Evolutionary conservation across 192 early-diverging fungal species (phyloP), one percentile per base, ranked within the genome.

Genomic region (Backusella tarrabulga): DNA sequence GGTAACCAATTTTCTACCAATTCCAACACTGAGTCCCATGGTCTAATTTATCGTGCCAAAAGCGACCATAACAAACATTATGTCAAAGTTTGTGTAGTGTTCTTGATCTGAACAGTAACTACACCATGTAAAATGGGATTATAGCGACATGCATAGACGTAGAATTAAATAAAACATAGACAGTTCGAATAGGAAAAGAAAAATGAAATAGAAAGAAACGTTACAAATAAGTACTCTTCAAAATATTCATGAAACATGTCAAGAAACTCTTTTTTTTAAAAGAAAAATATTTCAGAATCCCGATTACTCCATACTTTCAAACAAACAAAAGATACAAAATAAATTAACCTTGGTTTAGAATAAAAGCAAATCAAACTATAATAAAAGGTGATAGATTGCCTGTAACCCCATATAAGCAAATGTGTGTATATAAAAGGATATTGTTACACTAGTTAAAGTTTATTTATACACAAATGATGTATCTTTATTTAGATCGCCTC

Each of bases 91-190:
- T 88, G 3, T 72, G 29, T 72, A 5, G 34, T 42, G 89, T 93
- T 76, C 89, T 99, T 68, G 97, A 99, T 85, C 80, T 87, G 72
- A 94, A 94, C 5, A 96, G 8, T 21, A 56, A 21, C 96, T 76
- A 91, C 95, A 15, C 94, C 4, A n/a, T 99, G 66, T 87, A 95
- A 75, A 87, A 89, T 76, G 87, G 87, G 26, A 89, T 95, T 67
- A 97, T 98, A 95, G 98, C 96, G 76, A 98, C 97, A 89, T 96
- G 97, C 82, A 84, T 98, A 74, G 96, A 96, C 23, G 87, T 99
- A 78, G 87, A 98, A 78, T 95, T 93, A 66, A 85, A 88, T 70
- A 89, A 90, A 76, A 21, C 80, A 70, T 70, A 36, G 6, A 8
- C 29, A 34, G 34, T 41, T 46, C 26, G 15, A 15, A 32, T 19